These are phyloP conservation scores for Epichloe coenophiala DNA, from an alignment of 2,329 filamentous ascomycete species.

Conservation along the genomic window DNA sequence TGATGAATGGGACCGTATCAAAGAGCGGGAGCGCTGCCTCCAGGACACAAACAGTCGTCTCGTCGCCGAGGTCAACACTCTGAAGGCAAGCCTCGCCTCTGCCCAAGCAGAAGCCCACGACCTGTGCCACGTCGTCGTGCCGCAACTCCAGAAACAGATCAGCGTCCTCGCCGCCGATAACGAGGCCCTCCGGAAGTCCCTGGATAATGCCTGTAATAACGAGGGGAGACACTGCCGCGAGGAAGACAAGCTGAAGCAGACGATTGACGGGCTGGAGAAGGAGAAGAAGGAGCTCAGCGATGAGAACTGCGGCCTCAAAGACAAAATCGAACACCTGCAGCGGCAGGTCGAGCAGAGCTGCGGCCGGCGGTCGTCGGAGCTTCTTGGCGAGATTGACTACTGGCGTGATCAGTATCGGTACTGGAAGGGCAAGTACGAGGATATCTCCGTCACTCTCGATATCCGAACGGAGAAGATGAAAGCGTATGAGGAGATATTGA, in stretches of 20 bases:
- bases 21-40: constrained; percentile 23
- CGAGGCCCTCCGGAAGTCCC: constrained; percentile 22
- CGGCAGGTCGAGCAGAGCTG: constrained; percentile 19
- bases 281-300: constrained; percentile 22
- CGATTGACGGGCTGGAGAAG: constrained; percentile 19
- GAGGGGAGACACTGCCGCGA: constrained; percentile 15
- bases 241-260: constrained; percentile 20
- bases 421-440: constrained; percentile 19
- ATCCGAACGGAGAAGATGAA: constrained; percentile 19
- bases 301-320: constrained; percentile 21
- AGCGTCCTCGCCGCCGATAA: constrained; percentile 25
- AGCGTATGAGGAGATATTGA: constrained; percentile 22
- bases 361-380: constrained; percentile 19
- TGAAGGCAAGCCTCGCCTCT: constrained; percentile 22
- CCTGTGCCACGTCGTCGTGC: constrained; percentile 18
- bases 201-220: constrained; percentile 19
- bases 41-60: constrained; percentile 22
- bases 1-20: constrained; percentile 23
- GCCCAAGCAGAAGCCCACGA: constrained; percentile 23
- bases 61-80: constrained; percentile 16
- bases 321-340: constrained; percentile 20
- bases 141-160: constrained; percentile 24
- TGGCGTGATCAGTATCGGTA: constrained; percentile 20
- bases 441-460: constrained; percentile 16
- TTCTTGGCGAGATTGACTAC: constrained; percentile 20